Evolutionary conservation across 208 protist genomes (phyloP), one percentile per base, ranked within the genome.

Genomic region (Crithidia sp.): DNA sequence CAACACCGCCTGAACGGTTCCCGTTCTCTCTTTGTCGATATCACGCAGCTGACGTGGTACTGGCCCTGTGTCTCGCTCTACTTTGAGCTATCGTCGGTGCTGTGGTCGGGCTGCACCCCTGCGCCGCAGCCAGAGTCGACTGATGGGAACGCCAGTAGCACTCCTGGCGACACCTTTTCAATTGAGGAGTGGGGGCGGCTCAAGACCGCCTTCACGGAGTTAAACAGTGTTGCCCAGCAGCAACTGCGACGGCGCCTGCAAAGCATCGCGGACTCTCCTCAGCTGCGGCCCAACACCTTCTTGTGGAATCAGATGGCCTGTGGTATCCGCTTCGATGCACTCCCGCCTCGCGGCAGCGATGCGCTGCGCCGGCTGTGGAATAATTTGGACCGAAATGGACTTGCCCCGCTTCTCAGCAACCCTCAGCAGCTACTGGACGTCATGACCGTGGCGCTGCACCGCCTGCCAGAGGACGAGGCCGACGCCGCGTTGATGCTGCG

Each of bases 261-360:
- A 7, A 75, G 87, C 67, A 88, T 92, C 36, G 77, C 85, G 14
- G n/a, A 45, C 17, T 67, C 59, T 0, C 49, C 76, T 7, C 65
- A 52, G 9, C 68, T 93, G 56, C 78, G 76, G 7, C 57, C 61
- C 16, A 93, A 93, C 65, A 91, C 79, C 5, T 93, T 93, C 67
- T 66, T 93, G 10, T 84, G 86, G 69, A 67, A 72, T 12, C 86
- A 91, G 60, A 40, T 91, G 65, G 81, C 78, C 37, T 68, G 77
- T 14, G 82, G 80, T 10, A 52, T 82, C 16, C 74, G 70, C 19
- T 72, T 86, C 17, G 61, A 71, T 12, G 77, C 69, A 41, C 19
- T 82, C 64, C 59, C 76, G n/a, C 63, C 54, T 2, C 67, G 40
- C 8, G 78, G 65, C 37, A 77, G 74, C 40, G 43, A 56, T 40